These are phyloP conservation scores for Penstemon newberryi DNA, from an alignment of 257 asterid species.

Conservation along the genomic window DNA sequence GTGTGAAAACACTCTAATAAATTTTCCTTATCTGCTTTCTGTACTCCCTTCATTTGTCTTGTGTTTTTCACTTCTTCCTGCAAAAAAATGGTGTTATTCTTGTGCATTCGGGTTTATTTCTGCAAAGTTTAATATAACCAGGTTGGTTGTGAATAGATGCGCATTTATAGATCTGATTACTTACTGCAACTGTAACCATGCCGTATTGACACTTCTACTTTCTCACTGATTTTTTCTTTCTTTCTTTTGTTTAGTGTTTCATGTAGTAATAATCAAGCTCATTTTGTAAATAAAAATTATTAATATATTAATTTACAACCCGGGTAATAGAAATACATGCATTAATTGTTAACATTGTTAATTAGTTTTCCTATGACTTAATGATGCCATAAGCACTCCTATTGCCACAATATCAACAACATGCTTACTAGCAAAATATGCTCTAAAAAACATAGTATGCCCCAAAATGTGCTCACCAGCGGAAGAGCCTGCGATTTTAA, in stretches of 20 bases:
- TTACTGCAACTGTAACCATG: too few species aligned
- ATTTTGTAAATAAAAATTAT: too few species aligned
- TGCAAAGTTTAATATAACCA: too few species aligned
- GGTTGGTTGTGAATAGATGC: too few species aligned
- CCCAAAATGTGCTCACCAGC: slow-evolving; percentile 95
- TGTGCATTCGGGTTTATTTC: neutral
- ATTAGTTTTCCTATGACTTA: slow-evolving; percentile 66
- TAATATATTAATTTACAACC: too few species aligned
- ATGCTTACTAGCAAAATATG: slow-evolving; percentile 57
- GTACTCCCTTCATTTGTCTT: slow-evolving; percentile 16
- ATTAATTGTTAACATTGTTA: too few species aligned
- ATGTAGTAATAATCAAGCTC: too few species aligned
- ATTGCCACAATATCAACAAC: slow-evolving; percentile 87
- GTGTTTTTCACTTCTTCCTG: slow-evolving; percentile 13
- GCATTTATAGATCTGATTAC: too few species aligned
- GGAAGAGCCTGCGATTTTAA: slow-evolving; percentile 74
- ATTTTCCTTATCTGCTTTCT: neutral
- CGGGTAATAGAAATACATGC: too few species aligned
- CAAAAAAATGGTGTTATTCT: neutral
- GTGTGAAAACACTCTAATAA: slow-evolving; percentile 29
- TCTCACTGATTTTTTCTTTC: too few species aligned
- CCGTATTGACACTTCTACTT: too few species aligned
- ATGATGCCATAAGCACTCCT: slow-evolving; percentile 81
- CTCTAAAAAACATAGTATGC: slow-evolving; percentile 73
- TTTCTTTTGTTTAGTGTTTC: too few species aligned